Evolutionary conservation across 768 basidiomycete species (phyloP).

Genomic region (Coprinopsis sp.): DNA sequence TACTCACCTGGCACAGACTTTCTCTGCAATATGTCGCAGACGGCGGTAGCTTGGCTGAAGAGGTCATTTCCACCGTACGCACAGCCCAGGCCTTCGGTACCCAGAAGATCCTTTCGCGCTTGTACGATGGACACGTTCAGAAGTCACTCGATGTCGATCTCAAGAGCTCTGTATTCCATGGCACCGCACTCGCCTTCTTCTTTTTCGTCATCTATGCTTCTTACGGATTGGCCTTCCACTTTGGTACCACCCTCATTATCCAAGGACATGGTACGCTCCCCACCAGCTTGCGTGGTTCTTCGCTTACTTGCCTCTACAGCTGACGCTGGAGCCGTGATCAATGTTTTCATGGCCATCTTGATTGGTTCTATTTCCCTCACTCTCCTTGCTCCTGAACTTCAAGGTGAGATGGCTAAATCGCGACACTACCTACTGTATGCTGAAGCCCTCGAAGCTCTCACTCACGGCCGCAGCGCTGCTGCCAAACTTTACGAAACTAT

Average conservation of each 20-base stretch:
- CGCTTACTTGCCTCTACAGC: slow-evolving; percentile 25
- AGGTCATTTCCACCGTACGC: slow-evolving; percentile 76
- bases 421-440: slow-evolving; percentile 22
- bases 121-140: slow-evolving; percentile 57
- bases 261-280: slow-evolving; percentile 38
- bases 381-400: slow-evolving; percentile 71
- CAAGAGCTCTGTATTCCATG: slow-evolving; percentile 46
- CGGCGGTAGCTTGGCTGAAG: slow-evolving; percentile 74
- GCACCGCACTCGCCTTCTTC: slow-evolving; percentile 52
- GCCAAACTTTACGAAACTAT: slow-evolving; percentile 79
- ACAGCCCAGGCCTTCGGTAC: slow-evolving; percentile 82
- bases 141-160: slow-evolving; percentile 40
- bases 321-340: slow-evolving; percentile 61
- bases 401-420: slow-evolving; percentile 41
- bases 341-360: slow-evolving; percentile 67
- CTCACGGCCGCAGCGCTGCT: slow-evolving; percentile 70
- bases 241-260: slow-evolving; percentile 72
- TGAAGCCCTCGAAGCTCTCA: slow-evolving; percentile 33
- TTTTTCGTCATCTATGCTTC: slow-evolving; percentile 69
- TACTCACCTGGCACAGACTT: slow-evolving; percentile 25
- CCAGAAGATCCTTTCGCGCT: slow-evolving; percentile 45
- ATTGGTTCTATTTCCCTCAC: slow-evolving; percentile 80
- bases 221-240: slow-evolving; percentile 72
- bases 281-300: background rate
- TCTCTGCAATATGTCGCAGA: slow-evolving; percentile 66